Conservation (phyloP, 371 early-diverging fungal genomes). For the Mucor mucedo region DNA sequence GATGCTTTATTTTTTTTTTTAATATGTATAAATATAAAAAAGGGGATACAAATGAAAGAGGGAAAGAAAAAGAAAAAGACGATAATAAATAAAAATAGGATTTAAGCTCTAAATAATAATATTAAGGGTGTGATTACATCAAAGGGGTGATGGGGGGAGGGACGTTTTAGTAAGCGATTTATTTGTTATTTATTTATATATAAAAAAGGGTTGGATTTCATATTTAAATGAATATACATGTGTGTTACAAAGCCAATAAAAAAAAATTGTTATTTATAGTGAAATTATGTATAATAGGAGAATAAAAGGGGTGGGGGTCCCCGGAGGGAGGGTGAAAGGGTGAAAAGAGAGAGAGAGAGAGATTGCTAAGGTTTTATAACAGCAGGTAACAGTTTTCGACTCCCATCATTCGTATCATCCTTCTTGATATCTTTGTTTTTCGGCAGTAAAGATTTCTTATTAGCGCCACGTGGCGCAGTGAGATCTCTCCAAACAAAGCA, state of each 20-base stretch:
- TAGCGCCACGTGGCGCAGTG: slow-evolving; percentile 49
- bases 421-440: slow-evolving; percentile 6
- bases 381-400: background rate
- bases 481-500: slow-evolving; percentile 60
- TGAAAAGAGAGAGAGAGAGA: background rate
- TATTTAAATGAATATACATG: background rate
- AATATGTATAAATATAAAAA: slow-evolving; percentile 1
- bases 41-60: background rate
- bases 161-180: background rate
- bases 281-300: background rate
- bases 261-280: slow-evolving; percentile 4
- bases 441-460: slow-evolving; percentile 21
- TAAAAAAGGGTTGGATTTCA: too few relatives aligned
- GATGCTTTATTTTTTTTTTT: background rate
- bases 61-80: background rate
- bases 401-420: background rate
- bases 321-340: background rate
- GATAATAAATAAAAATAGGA: background rate
- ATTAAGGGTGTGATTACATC: slow-evolving; percentile 6
- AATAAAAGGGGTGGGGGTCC: background rate
- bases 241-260: background rate
- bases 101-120: background rate
- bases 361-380: background rate
- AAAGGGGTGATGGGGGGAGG: background rate
- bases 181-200: background rate